Percentiles rank a stretch among this genome's conserved stretches.
phyloP scores from a whole-genome alignment of 805 yeast species.

The Spathaspora sp. region DNA sequence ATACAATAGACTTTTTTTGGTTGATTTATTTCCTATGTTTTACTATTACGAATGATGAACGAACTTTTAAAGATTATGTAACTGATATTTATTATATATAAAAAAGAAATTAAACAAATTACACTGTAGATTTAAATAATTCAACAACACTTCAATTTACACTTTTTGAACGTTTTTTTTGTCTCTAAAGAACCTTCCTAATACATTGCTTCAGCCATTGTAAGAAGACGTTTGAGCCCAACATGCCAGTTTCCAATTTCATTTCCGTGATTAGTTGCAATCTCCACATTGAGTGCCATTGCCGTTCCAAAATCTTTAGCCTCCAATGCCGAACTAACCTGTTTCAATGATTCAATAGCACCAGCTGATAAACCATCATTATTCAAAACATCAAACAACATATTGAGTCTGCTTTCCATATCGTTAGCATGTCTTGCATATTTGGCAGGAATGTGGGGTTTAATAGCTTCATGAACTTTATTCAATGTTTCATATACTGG shows the following conservation, averaged over 20 bases:
- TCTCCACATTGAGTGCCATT: slow-evolving; percentile 46
- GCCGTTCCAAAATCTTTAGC: slow-evolving; percentile 60
- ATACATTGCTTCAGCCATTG: slow-evolving; percentile 52
- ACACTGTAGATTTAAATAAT: not conserved
- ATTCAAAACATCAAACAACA: slow-evolving; percentile 75
- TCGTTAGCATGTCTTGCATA: slow-evolving; percentile 72
- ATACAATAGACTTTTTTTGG: not conserved
- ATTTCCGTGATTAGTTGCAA: slow-evolving; percentile 60
- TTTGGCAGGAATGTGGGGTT: slow-evolving; percentile 72
- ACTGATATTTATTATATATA: not conserved
- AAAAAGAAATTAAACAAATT: not conserved
- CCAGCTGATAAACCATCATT: slow-evolving; percentile 61
- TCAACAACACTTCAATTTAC: not conserved
- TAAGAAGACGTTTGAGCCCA: slow-evolving; percentile 84
- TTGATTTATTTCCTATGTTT: not conserved
- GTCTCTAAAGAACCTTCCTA: slow-evolving; percentile 3
- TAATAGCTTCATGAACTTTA: slow-evolving; percentile 53
- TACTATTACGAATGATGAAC: not conserved
- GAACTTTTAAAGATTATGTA: not conserved
- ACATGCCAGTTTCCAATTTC: slow-evolving; percentile 91
- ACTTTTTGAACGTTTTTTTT: not conserved
- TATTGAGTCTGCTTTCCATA: slow-evolving; percentile 75
- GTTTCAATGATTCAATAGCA: slow-evolving; percentile 51
- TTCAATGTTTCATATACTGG: slow-evolving; percentile 59
- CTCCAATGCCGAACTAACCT: slow-evolving; percentile 48